Conservation (phyloP, 139 green algal genomes). For the Coelastrella sp. region DNA sequence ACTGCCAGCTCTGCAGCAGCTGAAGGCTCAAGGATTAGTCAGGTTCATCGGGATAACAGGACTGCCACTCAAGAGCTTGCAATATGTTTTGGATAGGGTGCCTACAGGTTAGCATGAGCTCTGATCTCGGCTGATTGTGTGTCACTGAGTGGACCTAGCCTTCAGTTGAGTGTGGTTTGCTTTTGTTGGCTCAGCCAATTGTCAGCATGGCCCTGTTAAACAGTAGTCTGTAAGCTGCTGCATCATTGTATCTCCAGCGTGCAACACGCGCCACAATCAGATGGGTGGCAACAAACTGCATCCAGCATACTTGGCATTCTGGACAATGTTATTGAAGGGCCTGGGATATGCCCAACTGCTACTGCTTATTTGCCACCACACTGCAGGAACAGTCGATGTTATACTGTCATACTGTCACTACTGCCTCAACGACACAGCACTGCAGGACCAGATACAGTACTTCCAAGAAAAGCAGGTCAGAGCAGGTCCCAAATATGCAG, state of each 20-base stretch:
- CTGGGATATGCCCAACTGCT: too few relatives aligned
- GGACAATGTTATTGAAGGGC: too few relatives aligned
- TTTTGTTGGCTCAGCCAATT: not conserved
- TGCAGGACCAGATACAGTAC: conserved; percentile 75
- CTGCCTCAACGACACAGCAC: conserved; percentile 83
- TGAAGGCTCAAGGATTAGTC: conserved; percentile 88
- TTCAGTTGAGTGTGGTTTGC: not conserved
- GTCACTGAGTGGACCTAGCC: not conserved
- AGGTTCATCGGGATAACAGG: conserved; percentile 93
- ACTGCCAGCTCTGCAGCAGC: conserved; percentile 86
- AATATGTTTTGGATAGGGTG: conserved; percentile 80
- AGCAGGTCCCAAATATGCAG: not conserved
- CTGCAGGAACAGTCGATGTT: conserved; percentile 83
- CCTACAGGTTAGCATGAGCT: conserved; percentile 42
- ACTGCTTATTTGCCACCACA: too few relatives aligned
- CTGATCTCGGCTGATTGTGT: not conserved
- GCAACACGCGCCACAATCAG: too few relatives aligned
- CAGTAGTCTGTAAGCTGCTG: too few relatives aligned
- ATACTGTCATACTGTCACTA: conserved; percentile 97
- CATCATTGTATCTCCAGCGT: too few relatives aligned
- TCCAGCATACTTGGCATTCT: too few relatives aligned
- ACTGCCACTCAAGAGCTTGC: conserved; percentile 87
- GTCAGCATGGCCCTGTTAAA: too few relatives aligned
- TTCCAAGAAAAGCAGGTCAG: conserved; percentile 59
- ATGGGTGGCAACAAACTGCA: too few relatives aligned